Conservation (phyloP, 805 yeast genomes). For the Brettanomyces nanus region DNA sequence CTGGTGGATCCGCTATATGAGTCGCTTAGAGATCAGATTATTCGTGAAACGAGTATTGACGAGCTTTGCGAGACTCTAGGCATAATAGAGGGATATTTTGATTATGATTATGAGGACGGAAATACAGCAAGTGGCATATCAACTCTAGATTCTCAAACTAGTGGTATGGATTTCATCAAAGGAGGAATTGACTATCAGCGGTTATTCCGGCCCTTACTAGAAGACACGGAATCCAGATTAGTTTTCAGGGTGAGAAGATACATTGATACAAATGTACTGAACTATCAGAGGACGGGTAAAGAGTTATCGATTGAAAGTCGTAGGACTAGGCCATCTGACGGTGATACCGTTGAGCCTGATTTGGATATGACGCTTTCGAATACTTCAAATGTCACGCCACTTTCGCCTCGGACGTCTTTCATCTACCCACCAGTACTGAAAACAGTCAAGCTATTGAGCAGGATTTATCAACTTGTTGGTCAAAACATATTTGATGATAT, state of each 20-base stretch:
- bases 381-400: conserved; percentile 3
- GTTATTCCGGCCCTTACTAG: conserved; percentile 61
- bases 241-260: conserved; percentile 71
- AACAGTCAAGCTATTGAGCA: conserved; percentile 62
- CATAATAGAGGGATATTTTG: conserved; percentile 58
- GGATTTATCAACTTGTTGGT: conserved; percentile 71
- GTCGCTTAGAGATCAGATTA: conserved; percentile 51
- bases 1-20: conserved; percentile 77
- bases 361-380: conserved; percentile 1
- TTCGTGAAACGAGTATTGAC: conserved; percentile 62
- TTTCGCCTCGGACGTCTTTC: conserved; percentile 7
- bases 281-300: conserved; percentile 57
- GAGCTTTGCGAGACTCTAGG: conserved; percentile 70
- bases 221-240: conserved; percentile 72
- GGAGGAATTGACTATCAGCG: conserved; percentile 40
- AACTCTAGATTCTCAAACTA: conserved; percentile 12
- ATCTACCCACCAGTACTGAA: conserved; percentile 63
- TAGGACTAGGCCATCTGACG: conserved; percentile 3
- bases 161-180: not conserved
- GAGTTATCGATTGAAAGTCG: conserved; percentile 57
- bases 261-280: conserved; percentile 59
- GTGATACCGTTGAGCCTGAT: not conserved
- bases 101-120: conserved; percentile 38
- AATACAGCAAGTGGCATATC: conserved; percentile 8
- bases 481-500: conserved; percentile 78